Evolutionary conservation across 345 rosid genomes (phyloP), one percentile per base, ranked within the genome.

Genomic region (Gynandropsis gynandra): DNA sequence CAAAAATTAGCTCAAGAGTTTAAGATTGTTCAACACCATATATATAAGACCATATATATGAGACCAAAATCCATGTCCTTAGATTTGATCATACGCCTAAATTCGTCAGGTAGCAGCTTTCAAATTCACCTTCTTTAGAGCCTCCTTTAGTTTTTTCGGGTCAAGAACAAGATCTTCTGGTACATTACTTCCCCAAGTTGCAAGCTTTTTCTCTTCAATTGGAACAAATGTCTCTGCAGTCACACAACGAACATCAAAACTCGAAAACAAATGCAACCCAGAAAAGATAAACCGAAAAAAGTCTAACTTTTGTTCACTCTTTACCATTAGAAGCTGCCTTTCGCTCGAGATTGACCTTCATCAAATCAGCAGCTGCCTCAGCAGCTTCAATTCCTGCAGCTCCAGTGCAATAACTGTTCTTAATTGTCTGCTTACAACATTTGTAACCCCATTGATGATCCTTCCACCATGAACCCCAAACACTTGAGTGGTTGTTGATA

Each of bases 381-480:
- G 82, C 85, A 47, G 95, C 97, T 58, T 81, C 77, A 45, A 89
- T 81, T 29, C 97, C 95, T 1, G 90, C 84, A 10, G 69, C 63
- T 7, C 97, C 95, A 0, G 86, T 79, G 70, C 95, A 83, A 21
- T 85, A 89, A 61, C 94, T 81, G 59, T 85, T 89, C 33, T 80
- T 61, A 15, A 83, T 66, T 4, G 73, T 75, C 60, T 89, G 95
- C 64, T 74, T 73, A 37, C 95, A 89, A 55, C 95, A 89, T 58
- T 69, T 83, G 36, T 85, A 83, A 9, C 95, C 86, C 94, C 97
- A 85, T 13, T 77, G 93, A 21, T 83, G 81, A 66, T 81, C 95
- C 57, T 72, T 85, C 89, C 87, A 85, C 95, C 95, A 85, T 8
- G 97, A 89, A n/a, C 89, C 95, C 82, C 84, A 89, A 12, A 85